These are phyloP conservation scores for Rhizophora apiculata DNA, from an alignment of 345 rosid species.

Conservation along the genomic window DNA sequence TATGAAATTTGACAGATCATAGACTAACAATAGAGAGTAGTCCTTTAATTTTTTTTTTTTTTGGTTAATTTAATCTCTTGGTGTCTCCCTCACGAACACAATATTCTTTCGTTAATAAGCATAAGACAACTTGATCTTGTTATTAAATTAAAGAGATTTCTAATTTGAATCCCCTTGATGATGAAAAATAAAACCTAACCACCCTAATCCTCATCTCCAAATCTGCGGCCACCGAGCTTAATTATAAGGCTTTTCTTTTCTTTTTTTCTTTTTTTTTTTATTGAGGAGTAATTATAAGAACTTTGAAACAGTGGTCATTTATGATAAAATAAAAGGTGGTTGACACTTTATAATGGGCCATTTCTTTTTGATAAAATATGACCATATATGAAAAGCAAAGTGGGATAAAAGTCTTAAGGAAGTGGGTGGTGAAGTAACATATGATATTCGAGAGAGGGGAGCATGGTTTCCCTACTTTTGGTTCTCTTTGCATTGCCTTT, in stretches of 20 bases:
- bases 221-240: constrained; percentile 20
- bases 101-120: too few species aligned
- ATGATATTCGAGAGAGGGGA: neutral
- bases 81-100: too few species aligned
- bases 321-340: constrained; percentile 16
- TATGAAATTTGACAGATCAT: too few species aligned
- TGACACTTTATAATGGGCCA: constrained; percentile 31
- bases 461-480: constrained; percentile 19
- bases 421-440: constrained; percentile 20
- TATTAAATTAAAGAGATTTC: neutral
- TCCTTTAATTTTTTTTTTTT: too few species aligned
- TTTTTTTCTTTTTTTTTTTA: constrained; percentile 4
- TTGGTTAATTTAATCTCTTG: neutral
- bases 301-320: neutral
- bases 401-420: constrained; percentile 25
- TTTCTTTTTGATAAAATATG: constrained; percentile 15
- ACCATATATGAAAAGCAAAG: neutral
- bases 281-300: neutral
- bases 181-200: constrained; percentile 20
- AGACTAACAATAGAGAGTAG: too few species aligned
- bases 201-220: neutral
- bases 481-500: constrained; percentile 5
- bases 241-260: constrained; percentile 27
- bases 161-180: constrained; percentile 11
- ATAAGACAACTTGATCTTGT: neutral